Conservation (phyloP, 2,329 filamentous ascomycete species). For the Seiridium cupressi region DNA sequence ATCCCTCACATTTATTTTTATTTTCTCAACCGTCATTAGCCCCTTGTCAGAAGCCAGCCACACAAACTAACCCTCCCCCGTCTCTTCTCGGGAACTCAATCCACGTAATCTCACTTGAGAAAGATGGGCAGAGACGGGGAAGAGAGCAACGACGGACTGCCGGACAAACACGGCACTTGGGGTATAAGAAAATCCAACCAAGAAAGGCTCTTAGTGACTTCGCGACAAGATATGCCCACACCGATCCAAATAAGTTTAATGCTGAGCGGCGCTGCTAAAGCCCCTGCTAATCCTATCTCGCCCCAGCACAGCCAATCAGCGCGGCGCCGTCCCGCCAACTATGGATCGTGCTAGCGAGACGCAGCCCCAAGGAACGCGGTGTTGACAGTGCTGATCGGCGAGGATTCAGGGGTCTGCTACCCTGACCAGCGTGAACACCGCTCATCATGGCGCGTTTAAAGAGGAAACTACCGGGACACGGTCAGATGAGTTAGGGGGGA, state of each 20-base stretch:
- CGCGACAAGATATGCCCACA: neutral
- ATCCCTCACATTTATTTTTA: too few relatives aligned
- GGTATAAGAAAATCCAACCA: neutral
- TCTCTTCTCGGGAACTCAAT: too few relatives aligned
- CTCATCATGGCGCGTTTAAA: too few relatives aligned
- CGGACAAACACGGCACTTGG: too few relatives aligned
- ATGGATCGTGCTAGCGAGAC: neutral
- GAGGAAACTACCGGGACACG: neutral
- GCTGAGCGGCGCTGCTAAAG: slow-evolving; percentile 1
- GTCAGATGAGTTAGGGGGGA: neutral
- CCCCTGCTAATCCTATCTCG: neutral
- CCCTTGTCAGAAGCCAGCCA: too few relatives aligned
- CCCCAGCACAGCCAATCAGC: neutral
- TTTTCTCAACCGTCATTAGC: too few relatives aligned
- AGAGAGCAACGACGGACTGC: too few relatives aligned
- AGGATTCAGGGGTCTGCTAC: neutral
- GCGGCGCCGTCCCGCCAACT: neutral
- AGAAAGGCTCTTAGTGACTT: neutral
- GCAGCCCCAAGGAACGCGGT: too few relatives aligned
- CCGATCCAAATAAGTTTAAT: neutral
- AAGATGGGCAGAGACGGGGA: too few relatives aligned
- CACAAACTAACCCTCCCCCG: too few relatives aligned
- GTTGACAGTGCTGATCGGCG: neutral
- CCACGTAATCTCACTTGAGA: too few relatives aligned
- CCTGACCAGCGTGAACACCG: too few relatives aligned